Evolutionary conservation across 164 flowering plant species (phyloP), one percentile per base, ranked within the genome.

Genomic region (Vitis riparia): DNA sequence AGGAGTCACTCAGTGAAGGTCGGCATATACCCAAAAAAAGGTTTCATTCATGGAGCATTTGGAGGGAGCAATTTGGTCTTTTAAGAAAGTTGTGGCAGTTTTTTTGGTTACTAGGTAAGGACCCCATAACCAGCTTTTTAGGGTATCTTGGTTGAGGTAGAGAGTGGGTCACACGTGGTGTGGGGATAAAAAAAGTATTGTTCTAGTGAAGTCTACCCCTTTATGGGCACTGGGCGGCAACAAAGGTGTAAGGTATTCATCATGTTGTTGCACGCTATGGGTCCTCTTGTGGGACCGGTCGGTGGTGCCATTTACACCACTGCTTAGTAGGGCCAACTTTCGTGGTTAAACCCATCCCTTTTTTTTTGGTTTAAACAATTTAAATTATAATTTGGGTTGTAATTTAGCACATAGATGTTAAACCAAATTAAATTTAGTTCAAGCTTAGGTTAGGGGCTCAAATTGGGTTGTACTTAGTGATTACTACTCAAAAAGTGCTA

Each of bases 121-220:
- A 52, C 75, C 67, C 69, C 8, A 37, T 29, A 11, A 50, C 11
- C 5, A 30, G 47, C 14, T 2, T 47, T 37, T 64, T 12, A 1
- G 8, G 29, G 53, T 5, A 11, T 15, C 16, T 29, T 49, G 11
- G 23, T 16, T 23, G 19, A 16, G 52, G 19, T 14, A 52, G 52
- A 51, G 19, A 23, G 71, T 70, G 71, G 74, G 23, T 67, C 59
- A 52, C 75, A 75, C 59, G 78, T 37, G 44, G 44, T 37, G 44
- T 37, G 44, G 17, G 27, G n/a, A 29, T 55, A 13, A n/a, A 23
- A 62, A 67, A 67, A 57, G 62, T 44, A 48, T 15, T 47, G 52
- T 51, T 66, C 37, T 66, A 44, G 60, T 65, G 52, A 66, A 29
- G 13, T 56, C 30, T 13, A 23, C 44, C 44, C 44, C 44, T 37